Conservation (phyloP, 176 grass and related monocot species). For the Cenchrus americanus region DNA sequence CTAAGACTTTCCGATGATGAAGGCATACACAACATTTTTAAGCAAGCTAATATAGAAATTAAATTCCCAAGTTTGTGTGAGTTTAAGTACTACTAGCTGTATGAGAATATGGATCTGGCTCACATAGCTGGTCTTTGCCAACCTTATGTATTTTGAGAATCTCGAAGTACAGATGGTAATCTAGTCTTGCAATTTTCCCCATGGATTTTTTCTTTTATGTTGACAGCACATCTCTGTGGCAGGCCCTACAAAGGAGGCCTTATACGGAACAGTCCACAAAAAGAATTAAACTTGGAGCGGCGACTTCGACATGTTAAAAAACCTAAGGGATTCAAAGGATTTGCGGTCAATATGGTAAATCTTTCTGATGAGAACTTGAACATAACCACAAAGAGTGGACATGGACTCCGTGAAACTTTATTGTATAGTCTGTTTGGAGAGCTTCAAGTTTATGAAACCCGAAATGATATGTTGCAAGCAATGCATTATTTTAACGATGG, state of each 20-base stretch:
- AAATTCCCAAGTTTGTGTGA: neutral
- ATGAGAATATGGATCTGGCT: neutral
- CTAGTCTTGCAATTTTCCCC: neutral
- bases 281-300: neutral
- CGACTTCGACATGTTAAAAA: constrained; percentile 1
- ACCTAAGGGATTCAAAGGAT: constrained; percentile 31
- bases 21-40: neutral
- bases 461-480: constrained; percentile 36
- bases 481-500: constrained; percentile 28
- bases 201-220: neutral
- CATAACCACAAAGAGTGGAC: constrained; percentile 1
- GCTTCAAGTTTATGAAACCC: constrained; percentile 48
- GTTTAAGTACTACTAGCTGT: neutral
- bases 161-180: neutral
- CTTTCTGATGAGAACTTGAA: constrained; percentile 28
- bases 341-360: constrained; percentile 46
- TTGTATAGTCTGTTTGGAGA: constrained; percentile 48
- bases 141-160: neutral
- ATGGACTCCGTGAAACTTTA: constrained; percentile 55
- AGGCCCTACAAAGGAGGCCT: constrained; percentile 38
- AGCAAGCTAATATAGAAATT: neutral
- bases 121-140: neutral
- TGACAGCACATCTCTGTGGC: constrained; percentile 1
- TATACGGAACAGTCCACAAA: constrained; percentile 13
- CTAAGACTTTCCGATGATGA: neutral